Percentiles rank a stretch among this genome's conserved stretches.
Conservation (phyloP, 768 basidiomycete species). For the Kwoniella mangroviensis region DNA sequence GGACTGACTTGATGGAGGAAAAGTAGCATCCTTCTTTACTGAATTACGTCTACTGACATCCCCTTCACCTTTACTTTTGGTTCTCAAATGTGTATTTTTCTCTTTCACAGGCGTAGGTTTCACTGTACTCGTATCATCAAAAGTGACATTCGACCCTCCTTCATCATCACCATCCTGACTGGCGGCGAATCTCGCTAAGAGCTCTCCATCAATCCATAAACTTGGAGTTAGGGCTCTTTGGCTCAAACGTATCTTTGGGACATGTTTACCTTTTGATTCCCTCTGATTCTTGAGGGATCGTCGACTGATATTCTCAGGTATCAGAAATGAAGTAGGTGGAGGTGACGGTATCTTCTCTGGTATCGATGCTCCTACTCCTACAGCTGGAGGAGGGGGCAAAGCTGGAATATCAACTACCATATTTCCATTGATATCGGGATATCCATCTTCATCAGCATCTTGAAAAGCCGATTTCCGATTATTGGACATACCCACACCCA, state of each 20-base stretch:
- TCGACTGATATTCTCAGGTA: not conserved
- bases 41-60: not conserved
- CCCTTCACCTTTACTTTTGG: too few relatives aligned
- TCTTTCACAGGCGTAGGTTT: slow-evolving; percentile 1
- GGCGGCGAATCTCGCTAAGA: slow-evolving; percentile 17
- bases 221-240: slow-evolving; percentile 29
- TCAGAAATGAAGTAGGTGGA: not conserved
- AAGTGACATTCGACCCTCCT: not conserved
- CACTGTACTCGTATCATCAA: not conserved
- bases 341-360: not conserved
- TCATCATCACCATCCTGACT: not conserved
- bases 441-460: slow-evolving; percentile 7
- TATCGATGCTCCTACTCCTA: not conserved
- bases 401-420: slow-evolving; percentile 1
- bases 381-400: not conserved
- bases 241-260: slow-evolving; percentile 16
- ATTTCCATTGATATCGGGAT: not conserved
- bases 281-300: slow-evolving; percentile 3
- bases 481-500: not conserved
- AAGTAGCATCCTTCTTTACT: too few relatives aligned
- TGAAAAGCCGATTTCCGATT: slow-evolving; percentile 5
- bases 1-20: not conserved
- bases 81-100: not conserved
- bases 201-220: slow-evolving; percentile 36
- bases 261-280: slow-evolving; percentile 15